These are phyloP conservation scores for Solanum ossicruentum DNA, from an alignment of 257 asterid species.

Conservation along the genomic window DNA sequence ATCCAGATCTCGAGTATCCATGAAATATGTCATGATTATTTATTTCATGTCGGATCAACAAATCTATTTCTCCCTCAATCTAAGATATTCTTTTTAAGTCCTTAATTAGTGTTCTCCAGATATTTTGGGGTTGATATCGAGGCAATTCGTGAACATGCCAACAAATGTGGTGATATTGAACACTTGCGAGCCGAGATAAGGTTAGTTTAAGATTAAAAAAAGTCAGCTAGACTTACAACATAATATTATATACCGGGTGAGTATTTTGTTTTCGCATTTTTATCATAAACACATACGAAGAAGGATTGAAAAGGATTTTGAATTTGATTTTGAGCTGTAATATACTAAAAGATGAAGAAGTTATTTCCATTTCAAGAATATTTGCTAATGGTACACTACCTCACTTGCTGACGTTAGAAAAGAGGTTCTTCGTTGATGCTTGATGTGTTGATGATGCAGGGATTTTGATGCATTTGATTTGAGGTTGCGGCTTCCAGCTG, in stretches of 20 bases:
- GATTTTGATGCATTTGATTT: slow-evolving; percentile 91
- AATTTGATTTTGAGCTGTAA: neutral
- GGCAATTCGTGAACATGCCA: slow-evolving; percentile 68
- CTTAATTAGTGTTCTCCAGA: slow-evolving; percentile 44
- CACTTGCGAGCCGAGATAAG: slow-evolving; percentile 91
- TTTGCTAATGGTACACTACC: neutral
- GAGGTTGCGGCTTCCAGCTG: slow-evolving; percentile 81
- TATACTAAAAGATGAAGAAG: neutral
- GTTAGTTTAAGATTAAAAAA: slow-evolving; percentile 19
- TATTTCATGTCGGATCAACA: neutral
- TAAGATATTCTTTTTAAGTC: slow-evolving; percentile 16
- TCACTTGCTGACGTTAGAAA: neutral
- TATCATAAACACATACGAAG: neutral
- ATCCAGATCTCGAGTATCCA: slow-evolving; percentile 97
- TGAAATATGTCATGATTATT: neutral
- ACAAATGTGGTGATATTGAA: slow-evolving; percentile 53
- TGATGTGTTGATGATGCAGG: slow-evolving; percentile 29
- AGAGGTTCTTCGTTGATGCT: neutral
- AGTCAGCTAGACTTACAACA: neutral
- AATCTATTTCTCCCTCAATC: neutral
- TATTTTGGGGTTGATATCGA: slow-evolving; percentile 77
- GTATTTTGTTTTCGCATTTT: neutral
- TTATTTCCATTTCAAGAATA: neutral
- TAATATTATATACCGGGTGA: neutral
- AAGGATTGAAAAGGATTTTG: neutral